Percentiles rank a stretch among this genome's conserved stretches.
Evolutionary conservation across 2,329 filamentous ascomycete genomes (phyloP).

Genomic region (Colletotrichum noveboracense): DNA sequence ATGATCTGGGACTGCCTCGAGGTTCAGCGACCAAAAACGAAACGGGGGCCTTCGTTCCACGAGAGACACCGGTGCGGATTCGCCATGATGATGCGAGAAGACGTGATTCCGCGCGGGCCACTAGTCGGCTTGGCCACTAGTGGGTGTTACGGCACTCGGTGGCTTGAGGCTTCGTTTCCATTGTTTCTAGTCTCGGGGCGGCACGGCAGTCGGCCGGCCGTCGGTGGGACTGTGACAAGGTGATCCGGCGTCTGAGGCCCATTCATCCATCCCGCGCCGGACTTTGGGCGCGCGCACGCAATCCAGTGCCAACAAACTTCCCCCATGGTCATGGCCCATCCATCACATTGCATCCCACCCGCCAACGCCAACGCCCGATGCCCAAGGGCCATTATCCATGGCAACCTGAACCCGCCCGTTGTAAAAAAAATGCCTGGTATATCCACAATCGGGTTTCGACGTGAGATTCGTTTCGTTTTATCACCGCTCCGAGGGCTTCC

Average conservation of each 20-base stretch:
- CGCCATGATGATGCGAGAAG: slow-evolving; percentile 21
- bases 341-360: background rate
- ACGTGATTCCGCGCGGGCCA: slow-evolving; percentile 17
- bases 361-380: background rate
- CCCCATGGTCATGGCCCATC: background rate
- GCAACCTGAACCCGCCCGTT: background rate
- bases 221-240: background rate
- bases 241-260: background rate
- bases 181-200: background rate
- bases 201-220: slow-evolving; percentile 19
- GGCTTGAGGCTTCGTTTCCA: background rate
- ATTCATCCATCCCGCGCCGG: background rate
- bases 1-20: background rate
- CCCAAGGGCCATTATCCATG: slow-evolving; percentile 2
- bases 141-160: slow-evolving; percentile 7
- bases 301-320: background rate
- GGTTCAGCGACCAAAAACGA: background rate
- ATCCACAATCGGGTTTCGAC: slow-evolving; percentile 9
- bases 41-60: background rate
- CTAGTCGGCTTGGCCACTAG: slow-evolving; percentile 10
- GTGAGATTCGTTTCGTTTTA: background rate
- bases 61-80: background rate
- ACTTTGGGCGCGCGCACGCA: background rate
- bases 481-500: background rate
- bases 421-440: background rate